Evolutionary conservation across 305 asterid species (phyloP), one percentile per base, ranked within the genome.

Genomic region (Fraxinus angustifolia): DNA sequence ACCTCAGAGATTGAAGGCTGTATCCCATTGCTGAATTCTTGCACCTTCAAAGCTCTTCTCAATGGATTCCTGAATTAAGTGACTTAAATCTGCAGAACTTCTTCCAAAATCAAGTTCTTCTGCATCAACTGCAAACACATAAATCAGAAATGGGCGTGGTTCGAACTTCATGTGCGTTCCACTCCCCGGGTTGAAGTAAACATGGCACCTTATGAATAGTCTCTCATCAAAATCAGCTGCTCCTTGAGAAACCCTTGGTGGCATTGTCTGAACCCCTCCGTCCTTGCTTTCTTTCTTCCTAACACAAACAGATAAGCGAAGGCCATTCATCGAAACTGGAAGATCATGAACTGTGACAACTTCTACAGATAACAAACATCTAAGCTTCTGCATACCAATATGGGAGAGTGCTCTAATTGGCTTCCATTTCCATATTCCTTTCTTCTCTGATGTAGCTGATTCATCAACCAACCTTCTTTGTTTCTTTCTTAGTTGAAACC

Each of bases 211-310:
- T 3, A 92, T 67, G 83, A 95, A 95, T 7, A 93, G 88, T 0
- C 97, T 95, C 87, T 95, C 99, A 67, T 92, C 99, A 40, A 95
- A 95, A 82, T 95, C 98, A 10, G 98, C 97, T 4, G 87, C 93
- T n/a, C 93, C 93, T 45, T 92, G 91, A 6, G 93, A 87, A 42
- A 95, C 98, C 19, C 97, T 82, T 0, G 98, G 93, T 0, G 98
- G 99, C 98, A 93, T 92, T 1, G 97, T 95, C 81, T 92, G 98
- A 8, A 91, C 97, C 0, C 89, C 89, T 0, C 96, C 96, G 0
- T 93, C 97, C 62, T 81, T 91, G 26, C 19, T 87, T 84, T 93
- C 99, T 26, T 91, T 92, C 85, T 95, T 95, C 31, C 97, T 74
- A 0, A 93, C 98, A 50, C 94, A 92, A 68, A 95, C 97, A 0